A percentile compares a stretch with the other conserved stretches of the same genome.
Evolutionary conservation across 2,329 filamentous ascomycete species (phyloP).

Genomic region (Phaeosphaeria sp.): DNA sequence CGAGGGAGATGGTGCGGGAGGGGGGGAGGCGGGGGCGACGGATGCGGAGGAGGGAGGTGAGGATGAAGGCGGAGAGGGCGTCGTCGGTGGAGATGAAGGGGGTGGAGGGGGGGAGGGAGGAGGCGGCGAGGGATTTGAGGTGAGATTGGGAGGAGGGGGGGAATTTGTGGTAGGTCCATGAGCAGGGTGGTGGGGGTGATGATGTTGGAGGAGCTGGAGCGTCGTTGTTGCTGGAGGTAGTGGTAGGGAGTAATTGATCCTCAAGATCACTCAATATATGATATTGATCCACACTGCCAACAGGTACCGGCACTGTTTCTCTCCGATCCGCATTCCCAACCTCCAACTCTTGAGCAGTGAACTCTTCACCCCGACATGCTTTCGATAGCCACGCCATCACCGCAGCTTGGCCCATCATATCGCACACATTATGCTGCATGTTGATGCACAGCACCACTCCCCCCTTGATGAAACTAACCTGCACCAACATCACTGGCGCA

Average conservation of each 20-base stretch:
- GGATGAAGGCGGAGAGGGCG: slow-evolving; percentile 59
- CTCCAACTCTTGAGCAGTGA: slow-evolving; percentile 54
- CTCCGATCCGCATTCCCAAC: slow-evolving; percentile 53
- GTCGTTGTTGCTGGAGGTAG: slow-evolving; percentile 6
- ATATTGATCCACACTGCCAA: slow-evolving; percentile 30
- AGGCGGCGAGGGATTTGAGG: slow-evolving; percentile 52
- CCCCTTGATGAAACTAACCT: slow-evolving; percentile 57
- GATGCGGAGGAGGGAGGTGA: slow-evolving; percentile 54
- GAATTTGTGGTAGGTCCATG: slow-evolving; percentile 59
- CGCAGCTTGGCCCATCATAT: slow-evolving; percentile 58
- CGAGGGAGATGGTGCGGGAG: slow-evolving; percentile 41
- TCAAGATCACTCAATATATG: slow-evolving; percentile 46
- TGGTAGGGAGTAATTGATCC: slow-evolving; percentile 37
- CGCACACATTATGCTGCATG: slow-evolving; percentile 59
- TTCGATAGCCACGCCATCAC: slow-evolving; percentile 58
- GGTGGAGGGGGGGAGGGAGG: slow-evolving; percentile 18
- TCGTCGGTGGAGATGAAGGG: slow-evolving; percentile 63
- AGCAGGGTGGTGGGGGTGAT: slow-evolving; percentile 26
- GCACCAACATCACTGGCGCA: slow-evolving; percentile 54
- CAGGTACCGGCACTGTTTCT: slow-evolving; percentile 50
- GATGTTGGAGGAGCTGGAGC: neutral
- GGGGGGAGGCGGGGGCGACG: slow-evolving; percentile 47
- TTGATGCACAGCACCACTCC: slow-evolving; percentile 60
- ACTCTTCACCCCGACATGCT: slow-evolving; percentile 55
- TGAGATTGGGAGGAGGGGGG: slow-evolving; percentile 40